Conservation (phyloP, 139 green algal species). For the Zygnema circumcarinatum region DNA sequence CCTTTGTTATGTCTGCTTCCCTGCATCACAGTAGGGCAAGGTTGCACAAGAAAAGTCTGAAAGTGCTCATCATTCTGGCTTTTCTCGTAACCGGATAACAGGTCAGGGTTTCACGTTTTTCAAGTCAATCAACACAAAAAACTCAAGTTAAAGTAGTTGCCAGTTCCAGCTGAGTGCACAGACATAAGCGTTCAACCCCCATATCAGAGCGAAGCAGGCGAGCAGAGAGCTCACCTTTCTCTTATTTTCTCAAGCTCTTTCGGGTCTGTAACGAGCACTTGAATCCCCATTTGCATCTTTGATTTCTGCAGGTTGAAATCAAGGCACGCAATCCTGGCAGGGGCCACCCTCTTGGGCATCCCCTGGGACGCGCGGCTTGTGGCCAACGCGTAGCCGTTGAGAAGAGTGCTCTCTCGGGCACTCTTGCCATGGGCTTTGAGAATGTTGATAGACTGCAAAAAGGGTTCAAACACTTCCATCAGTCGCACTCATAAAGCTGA, state of each 20-base stretch:
- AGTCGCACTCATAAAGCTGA: too few species aligned
- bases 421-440: conserved; percentile 97
- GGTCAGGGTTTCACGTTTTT: conserved; percentile 19
- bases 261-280: conserved; percentile 89
- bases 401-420: conserved; percentile 80
- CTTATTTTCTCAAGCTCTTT: conserved; percentile 95
- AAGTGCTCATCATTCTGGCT: neutral
- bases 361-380: conserved; percentile 78
- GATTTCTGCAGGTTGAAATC: conserved; percentile 73
- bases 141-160: neutral
- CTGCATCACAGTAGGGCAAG: too few species aligned
- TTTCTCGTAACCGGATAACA: neutral
- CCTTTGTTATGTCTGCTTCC: conserved; percentile 95
- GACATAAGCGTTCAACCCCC: too few species aligned
- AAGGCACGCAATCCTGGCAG: conserved; percentile 68
- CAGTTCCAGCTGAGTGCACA: too few species aligned
- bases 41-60: too few species aligned
- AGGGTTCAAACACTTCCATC: too few species aligned
- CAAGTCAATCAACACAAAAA: conserved; percentile 1
- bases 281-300: conserved; percentile 73
- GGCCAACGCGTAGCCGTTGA: conserved; percentile 98
- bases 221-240: conserved; percentile 12
- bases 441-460: conserved; percentile 94
- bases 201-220: too few species aligned
- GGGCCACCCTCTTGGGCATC: conserved; percentile 56